phyloP scores from a whole-genome alignment of 305 asterid species.

The Petunia hybrid region DNA sequence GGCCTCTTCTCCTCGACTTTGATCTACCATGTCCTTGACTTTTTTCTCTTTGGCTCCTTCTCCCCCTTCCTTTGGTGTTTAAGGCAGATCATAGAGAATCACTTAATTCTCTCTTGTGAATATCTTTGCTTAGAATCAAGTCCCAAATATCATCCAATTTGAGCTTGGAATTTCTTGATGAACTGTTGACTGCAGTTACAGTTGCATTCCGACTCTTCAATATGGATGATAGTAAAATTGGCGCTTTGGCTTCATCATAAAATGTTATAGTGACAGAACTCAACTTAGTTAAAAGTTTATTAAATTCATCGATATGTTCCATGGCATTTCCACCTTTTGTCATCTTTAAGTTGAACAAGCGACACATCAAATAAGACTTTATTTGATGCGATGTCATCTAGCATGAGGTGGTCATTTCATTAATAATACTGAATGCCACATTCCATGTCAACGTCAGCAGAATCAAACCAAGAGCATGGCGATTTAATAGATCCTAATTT shows the following conservation, averaged over 20 bases:
- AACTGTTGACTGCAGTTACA: neutral
- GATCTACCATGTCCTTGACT: neutral
- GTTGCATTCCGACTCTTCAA: neutral
- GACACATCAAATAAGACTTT: neutral
- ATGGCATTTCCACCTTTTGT: neutral
- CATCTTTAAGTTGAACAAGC: neutral
- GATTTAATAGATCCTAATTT: neutral
- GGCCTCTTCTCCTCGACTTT: neutral
- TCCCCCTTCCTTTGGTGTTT: neutral
- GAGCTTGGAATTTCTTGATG: neutral
- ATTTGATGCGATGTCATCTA: neutral
- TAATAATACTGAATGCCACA: neutral
- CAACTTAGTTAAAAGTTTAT: neutral
- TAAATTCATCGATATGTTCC: neutral
- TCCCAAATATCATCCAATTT: neutral
- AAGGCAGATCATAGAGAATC: slow-evolving; percentile 10
- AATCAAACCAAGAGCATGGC: neutral
- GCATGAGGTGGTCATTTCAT: neutral
- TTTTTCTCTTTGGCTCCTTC: neutral
- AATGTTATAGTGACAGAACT: neutral
- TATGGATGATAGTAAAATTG: neutral
- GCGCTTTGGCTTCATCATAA: neutral
- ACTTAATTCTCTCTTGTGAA: slow-evolving; percentile 9
- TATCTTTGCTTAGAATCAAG: neutral
- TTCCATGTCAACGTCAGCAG: neutral